phyloP scores from a whole-genome alignment of 2,329 filamentous ascomycete species.

The Diaporthe vaccinii region DNA sequence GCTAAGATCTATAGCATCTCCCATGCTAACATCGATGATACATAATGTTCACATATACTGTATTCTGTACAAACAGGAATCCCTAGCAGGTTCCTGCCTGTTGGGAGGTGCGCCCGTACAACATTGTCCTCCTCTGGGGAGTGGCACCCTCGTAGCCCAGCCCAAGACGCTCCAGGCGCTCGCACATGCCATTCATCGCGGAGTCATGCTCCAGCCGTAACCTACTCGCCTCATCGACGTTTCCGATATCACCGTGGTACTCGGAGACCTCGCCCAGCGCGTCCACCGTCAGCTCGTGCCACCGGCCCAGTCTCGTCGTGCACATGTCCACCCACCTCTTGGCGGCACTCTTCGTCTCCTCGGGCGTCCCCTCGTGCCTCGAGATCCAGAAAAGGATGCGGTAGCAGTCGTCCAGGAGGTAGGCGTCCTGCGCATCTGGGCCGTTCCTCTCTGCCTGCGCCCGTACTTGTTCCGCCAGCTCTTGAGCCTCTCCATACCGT shows the following conservation, averaged over 20 bases:
- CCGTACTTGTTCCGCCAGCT: background rate
- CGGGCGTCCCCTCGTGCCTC: background rate
- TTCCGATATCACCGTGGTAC: background rate
- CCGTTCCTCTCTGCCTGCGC: background rate
- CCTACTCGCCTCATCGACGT: background rate
- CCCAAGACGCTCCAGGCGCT: slow-evolving; percentile 18
- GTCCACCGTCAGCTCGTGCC: slow-evolving; percentile 31
- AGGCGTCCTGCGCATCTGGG: slow-evolving; percentile 9
- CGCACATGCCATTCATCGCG: slow-evolving; percentile 10
- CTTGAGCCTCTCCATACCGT: background rate
- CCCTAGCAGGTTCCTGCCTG: too few species aligned
- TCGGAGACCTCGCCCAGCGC: slow-evolving; percentile 28
- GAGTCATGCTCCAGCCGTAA: background rate
- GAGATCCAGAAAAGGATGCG: slow-evolving; percentile 18
- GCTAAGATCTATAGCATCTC: background rate
- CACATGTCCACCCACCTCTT: slow-evolving; percentile 17
- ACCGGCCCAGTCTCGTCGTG: slow-evolving; percentile 15
- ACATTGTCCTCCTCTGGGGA: slow-evolving; percentile 19
- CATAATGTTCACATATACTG: background rate
- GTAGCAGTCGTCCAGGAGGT: slow-evolving; percentile 30
- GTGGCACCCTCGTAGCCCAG: background rate
- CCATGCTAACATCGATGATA: background rate
- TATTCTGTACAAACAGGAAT: background rate
- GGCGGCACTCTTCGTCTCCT: background rate
- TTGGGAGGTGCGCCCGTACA: slow-evolving; percentile 25